phyloP scores from a whole-genome alignment of 371 early-diverging fungal genomes.

The Mortierella sp. region DNA sequence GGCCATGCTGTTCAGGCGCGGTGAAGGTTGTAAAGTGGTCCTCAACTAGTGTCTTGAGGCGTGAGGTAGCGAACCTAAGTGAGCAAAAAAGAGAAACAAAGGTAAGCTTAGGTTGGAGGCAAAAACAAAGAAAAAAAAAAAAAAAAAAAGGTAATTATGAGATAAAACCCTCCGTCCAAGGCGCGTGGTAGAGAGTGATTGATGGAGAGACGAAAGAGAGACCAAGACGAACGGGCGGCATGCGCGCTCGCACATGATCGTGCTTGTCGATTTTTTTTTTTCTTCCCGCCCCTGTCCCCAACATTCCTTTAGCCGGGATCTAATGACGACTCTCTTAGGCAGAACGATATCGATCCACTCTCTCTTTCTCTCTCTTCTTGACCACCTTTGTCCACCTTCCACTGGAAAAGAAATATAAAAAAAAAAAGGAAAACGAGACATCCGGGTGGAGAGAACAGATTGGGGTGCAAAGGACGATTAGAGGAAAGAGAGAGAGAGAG shows the following conservation, averaged over 20 bases:
- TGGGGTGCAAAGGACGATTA: not conserved
- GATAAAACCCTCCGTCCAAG: too few relatives aligned
- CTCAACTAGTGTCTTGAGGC: slow-evolving; percentile 74
- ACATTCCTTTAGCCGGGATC: not conserved
- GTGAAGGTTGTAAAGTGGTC: slow-evolving; percentile 80
- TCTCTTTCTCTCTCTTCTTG: not conserved
- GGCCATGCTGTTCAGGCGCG: slow-evolving; percentile 55
- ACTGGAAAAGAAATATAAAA: not conserved
- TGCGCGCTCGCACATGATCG: slow-evolving; percentile 14
- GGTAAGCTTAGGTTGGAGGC: not conserved
- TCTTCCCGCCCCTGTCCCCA: not conserved
- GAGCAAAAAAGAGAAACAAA: not conserved
- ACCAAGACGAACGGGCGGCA: too few relatives aligned
- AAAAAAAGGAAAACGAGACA: not conserved
- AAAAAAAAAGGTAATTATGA: too few relatives aligned
- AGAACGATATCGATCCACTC: not conserved
- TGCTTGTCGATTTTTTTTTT: slow-evolving; percentile 1
- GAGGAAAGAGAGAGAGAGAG: not conserved
- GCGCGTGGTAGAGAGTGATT: too few relatives aligned
- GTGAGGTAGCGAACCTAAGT: slow-evolving; percentile 66
- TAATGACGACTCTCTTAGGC: not conserved
- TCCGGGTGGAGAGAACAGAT: not conserved
- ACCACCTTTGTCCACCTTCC: not conserved
- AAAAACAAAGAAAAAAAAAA: not conserved
- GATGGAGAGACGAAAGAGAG: too few relatives aligned